Conservation (phyloP, 495 filamentous ascomycete genomes). For the Neurospora terricola region DNA sequence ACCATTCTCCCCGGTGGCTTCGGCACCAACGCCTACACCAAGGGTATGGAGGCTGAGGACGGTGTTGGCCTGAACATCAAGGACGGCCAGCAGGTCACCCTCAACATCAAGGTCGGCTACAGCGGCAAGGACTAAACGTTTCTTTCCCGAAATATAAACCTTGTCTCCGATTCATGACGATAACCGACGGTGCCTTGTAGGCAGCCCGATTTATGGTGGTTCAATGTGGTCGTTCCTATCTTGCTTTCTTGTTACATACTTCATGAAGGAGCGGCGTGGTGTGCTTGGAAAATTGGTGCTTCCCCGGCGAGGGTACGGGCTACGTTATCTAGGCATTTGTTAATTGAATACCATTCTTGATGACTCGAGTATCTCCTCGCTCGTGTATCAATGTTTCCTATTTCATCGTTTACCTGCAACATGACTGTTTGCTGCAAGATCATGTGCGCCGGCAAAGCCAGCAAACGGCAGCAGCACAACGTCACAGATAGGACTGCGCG, state of each 20-base stretch:
- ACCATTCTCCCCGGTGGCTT: slow-evolving; percentile 22
- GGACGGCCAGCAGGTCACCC: slow-evolving; percentile 2
- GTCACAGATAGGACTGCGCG: background rate
- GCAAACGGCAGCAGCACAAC: background rate
- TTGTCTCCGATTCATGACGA: slow-evolving; percentile 6
- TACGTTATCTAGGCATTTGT: background rate
- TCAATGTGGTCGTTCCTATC: background rate
- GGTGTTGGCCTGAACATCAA: slow-evolving; percentile 27
- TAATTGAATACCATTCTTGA: background rate
- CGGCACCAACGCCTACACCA: slow-evolving; percentile 26
- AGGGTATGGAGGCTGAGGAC: slow-evolving; percentile 24
- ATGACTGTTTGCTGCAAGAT: background rate
- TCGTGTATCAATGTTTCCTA: background rate
- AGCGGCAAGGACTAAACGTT: background rate
- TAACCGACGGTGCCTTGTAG: slow-evolving; percentile 10
- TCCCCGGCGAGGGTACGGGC: background rate
- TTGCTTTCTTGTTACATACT: background rate
- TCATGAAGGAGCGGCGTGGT: background rate
- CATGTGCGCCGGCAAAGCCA: background rate
- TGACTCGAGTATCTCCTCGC: background rate
- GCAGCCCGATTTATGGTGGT: background rate
- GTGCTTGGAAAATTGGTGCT: background rate
- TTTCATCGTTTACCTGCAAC: background rate
- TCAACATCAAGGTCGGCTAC: slow-evolving; percentile 20
- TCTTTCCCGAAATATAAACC: background rate